Conservation (phyloP, 805 yeast species). For the Spathaspora sp. region DNA sequence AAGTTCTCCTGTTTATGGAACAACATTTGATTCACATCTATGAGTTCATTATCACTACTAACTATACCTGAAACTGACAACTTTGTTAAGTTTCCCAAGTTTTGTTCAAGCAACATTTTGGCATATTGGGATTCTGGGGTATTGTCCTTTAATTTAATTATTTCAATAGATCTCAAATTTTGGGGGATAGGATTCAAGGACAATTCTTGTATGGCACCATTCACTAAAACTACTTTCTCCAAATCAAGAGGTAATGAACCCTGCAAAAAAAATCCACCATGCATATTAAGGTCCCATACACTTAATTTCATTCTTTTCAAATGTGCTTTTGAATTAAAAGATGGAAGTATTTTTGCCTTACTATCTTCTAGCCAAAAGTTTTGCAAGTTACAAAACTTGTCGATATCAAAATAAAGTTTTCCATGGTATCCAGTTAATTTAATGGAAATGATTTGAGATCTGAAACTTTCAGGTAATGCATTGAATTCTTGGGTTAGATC, state of each 20-base stretch:
- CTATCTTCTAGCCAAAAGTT: constrained; percentile 16
- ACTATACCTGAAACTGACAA: background rate
- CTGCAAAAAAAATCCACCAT: constrained; percentile 7
- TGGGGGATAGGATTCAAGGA: background rate
- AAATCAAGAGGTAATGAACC: constrained; percentile 11
- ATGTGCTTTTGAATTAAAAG: constrained; percentile 1
- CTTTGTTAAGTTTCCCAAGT: background rate
- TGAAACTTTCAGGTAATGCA: background rate
- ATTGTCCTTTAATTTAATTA: constrained; percentile 1
- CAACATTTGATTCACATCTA: background rate
- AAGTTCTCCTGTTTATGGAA: background rate
- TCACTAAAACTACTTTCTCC: constrained; percentile 9
- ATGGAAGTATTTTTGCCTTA: constrained; percentile 8
- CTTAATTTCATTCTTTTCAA: constrained; percentile 10
- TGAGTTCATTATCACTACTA: background rate
- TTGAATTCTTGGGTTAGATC: constrained; percentile 3
- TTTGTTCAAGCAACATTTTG: background rate
- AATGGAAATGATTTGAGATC: background rate
- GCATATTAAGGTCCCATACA: constrained; percentile 11
- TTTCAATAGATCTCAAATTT: background rate
- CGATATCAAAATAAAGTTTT: constrained; percentile 10
- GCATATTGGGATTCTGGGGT: background rate
- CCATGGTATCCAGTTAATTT: constrained; percentile 11
- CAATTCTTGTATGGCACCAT: constrained; percentile 5
- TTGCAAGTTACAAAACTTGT: constrained; percentile 8